Conservation (phyloP, 2,329 filamentous ascomycete species). For the Mycosphaerella sp. region DNA sequence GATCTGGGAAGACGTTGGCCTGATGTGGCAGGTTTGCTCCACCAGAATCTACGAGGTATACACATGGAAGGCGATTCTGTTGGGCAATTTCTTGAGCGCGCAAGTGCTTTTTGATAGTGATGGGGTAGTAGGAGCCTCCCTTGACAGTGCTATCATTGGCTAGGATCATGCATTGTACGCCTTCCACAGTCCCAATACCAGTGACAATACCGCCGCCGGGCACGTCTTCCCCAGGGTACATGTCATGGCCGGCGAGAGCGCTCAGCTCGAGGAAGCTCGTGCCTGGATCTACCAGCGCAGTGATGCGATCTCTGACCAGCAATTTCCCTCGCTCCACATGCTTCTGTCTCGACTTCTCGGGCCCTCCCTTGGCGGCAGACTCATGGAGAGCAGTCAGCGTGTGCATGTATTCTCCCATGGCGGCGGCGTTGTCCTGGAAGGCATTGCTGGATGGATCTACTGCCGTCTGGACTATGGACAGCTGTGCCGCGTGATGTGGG, state of each 20-base stretch:
- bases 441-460: slow-evolving; percentile 72
- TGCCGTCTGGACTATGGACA: slow-evolving; percentile 69
- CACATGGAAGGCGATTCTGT: slow-evolving; percentile 78
- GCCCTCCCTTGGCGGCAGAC: slow-evolving; percentile 62
- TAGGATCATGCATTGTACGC: slow-evolving; percentile 86
- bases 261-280: slow-evolving; percentile 92
- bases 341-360: slow-evolving; percentile 77
- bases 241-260: slow-evolving; percentile 75
- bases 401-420: slow-evolving; percentile 68
- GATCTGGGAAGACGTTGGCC: slow-evolving; percentile 90
- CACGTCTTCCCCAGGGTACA: slow-evolving; percentile 83
- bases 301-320: slow-evolving; percentile 83
- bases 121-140: slow-evolving; percentile 92
- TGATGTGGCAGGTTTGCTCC: slow-evolving; percentile 94
- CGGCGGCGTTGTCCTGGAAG: slow-evolving; percentile 71
- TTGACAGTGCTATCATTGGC: slow-evolving; percentile 97
- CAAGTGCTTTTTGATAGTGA: slow-evolving; percentile 96
- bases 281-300: slow-evolving; percentile 79
- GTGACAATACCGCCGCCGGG: slow-evolving; percentile 89
- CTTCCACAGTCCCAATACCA: slow-evolving; percentile 82
- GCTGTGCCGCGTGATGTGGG: slow-evolving; percentile 71
- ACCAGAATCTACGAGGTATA: slow-evolving; percentile 94
- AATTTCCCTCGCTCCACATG: slow-evolving; percentile 87
- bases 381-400: slow-evolving; percentile 64
- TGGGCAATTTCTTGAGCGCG: slow-evolving; percentile 84